Base-by-base conservation (phyloP, 140 eudicot species). In the Erigeron philadelphicus region DNA sequence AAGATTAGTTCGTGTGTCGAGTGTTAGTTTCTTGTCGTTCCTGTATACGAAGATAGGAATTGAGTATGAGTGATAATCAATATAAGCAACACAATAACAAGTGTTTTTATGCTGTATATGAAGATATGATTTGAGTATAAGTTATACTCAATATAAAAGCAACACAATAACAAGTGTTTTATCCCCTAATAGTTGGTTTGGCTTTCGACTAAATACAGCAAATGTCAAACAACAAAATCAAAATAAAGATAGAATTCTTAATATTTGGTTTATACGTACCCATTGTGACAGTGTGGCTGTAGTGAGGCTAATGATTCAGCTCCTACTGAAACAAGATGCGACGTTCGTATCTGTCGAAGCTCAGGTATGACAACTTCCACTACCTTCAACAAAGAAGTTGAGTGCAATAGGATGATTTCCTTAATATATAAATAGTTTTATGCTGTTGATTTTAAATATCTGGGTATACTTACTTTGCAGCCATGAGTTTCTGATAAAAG, bases 301-400 rank as follows among this genome's bases (percentile, higher is more conserved):
- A 89, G 35, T 3, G 79, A 73, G 69, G 80, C 73, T 67, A 83
- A 74, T 54, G 84, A 57, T 78, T 86, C 91, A 38, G 95, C 76
- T 58, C 96, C 96, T 72, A 89, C 79, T 46, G 96, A 71, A 76
- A 89, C 87, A 70, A 89, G 45, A 80, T 89, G 96, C 35, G 91
- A 84, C 13, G 78, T 68, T 72, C 89, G 87, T 86, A 84, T 81
- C 77, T 86, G 83, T 49, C 55, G 80, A 77, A 89, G 77, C 80
- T 89, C 96, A 0, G 96, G 96, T 76, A 86, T 87, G 25, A 77
- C 83, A 67, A 89, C 81, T 82, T 89, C 95, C 76, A 71, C 74
- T 56, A 73, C 75, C 96, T 89, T 74, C 49, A 65, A 62, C 16
- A 23, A 67, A 62, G 11, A 71, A 35, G 9, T 62, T 35, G 40